phyloP scores from a whole-genome alignment of 106 monocot genomes.

The Gastrodia elata region DNA sequence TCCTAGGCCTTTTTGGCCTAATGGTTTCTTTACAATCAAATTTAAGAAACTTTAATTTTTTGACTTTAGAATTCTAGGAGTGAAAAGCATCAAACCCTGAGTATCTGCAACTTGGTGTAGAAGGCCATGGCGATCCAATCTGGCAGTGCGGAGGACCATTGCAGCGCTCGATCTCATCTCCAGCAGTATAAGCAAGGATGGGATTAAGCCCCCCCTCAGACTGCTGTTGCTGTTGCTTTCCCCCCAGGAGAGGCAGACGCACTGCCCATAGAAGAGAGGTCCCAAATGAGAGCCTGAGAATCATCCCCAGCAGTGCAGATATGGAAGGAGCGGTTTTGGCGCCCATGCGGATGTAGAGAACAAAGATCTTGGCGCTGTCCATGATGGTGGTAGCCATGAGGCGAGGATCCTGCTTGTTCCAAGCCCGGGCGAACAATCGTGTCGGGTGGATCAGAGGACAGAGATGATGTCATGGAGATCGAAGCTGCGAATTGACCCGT shows the following conservation, averaged over 20 bases:
- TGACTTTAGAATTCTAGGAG: too few relatives aligned
- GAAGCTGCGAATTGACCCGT: conserved; percentile 90
- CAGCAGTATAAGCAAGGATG: conserved; percentile 73
- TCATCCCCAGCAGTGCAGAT: conserved; percentile 98
- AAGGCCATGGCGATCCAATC: conserved; percentile 98
- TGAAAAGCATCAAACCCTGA: conserved; percentile 48
- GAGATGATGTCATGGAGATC: conserved; percentile 95
- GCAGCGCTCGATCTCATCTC: conserved; percentile 94
- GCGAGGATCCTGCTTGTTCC: conserved; percentile 98
- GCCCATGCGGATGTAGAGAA: conserved; percentile 96
- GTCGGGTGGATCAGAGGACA: conserved; percentile 66
- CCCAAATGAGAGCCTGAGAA: conserved; percentile 92
- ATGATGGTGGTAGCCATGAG: conserved; percentile 99
- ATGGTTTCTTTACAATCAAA: too few relatives aligned
- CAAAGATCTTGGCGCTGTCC: conserved; percentile 95
- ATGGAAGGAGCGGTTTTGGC: conserved; percentile 93
- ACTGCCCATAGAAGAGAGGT: conserved; percentile 83
- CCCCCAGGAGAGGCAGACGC: conserved; percentile 5
- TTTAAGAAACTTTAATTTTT: too few relatives aligned
- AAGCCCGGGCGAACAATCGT: conserved; percentile 82
- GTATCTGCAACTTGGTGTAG: conserved; percentile 75
- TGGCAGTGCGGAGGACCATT: conserved; percentile 92
- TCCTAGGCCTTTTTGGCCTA: too few relatives aligned
- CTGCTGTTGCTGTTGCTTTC: conserved; percentile 11
- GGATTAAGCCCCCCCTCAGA: conserved; percentile 79